A percentile compares a stretch with the other conserved stretches of the same genome.
Evolutionary conservation across 495 filamentous ascomycete species (phyloP).

Genomic region (Penicillium roqueforti): DNA sequence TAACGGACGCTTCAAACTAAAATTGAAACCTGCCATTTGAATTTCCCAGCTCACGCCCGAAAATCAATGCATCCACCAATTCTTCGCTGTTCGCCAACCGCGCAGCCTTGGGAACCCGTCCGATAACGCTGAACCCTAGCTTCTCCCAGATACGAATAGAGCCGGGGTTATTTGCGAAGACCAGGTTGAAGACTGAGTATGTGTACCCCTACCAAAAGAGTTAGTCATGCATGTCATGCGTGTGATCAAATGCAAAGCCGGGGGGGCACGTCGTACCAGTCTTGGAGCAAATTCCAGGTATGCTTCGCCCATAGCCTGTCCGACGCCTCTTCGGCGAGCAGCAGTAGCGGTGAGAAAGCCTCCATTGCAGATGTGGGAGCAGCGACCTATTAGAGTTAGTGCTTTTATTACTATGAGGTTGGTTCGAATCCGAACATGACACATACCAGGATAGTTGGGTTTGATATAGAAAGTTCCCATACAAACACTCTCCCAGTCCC

Average conservation of each 20-base stretch:
- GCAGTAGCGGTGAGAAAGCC: conserved; percentile 86
- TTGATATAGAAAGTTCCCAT: conserved; percentile 97
- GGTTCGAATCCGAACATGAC: conserved; percentile 7
- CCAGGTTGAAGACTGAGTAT: conserved; percentile 97
- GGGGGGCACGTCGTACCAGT: conserved; percentile 49
- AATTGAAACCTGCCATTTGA: background rate
- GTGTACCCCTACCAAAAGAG: conserved; percentile 63
- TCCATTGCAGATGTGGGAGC: conserved; percentile 83
- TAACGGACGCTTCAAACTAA: background rate
- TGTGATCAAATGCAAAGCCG: background rate
- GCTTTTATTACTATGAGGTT: background rate
- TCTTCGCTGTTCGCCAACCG: conserved; percentile 41
- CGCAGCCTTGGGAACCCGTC: conserved; percentile 58
- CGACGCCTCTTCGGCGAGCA: conserved; percentile 81
- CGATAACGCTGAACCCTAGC: conserved; percentile 91
- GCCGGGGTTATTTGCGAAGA: conserved; percentile 94
- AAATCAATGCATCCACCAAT: conserved; percentile 46
- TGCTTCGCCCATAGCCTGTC: conserved; percentile 81
- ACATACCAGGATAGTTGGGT: conserved; percentile 93
- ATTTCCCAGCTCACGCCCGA: conserved; percentile 36
- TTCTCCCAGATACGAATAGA: conserved; percentile 95
- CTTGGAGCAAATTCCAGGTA: conserved; percentile 92
- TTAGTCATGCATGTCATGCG: background rate
- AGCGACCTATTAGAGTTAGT: conserved; percentile 34
- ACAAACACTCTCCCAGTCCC: conserved; percentile 79